phyloP scores from a whole-genome alignment of 2,329 filamentous ascomycete genomes.

The Apiospora saccharicola region DNA sequence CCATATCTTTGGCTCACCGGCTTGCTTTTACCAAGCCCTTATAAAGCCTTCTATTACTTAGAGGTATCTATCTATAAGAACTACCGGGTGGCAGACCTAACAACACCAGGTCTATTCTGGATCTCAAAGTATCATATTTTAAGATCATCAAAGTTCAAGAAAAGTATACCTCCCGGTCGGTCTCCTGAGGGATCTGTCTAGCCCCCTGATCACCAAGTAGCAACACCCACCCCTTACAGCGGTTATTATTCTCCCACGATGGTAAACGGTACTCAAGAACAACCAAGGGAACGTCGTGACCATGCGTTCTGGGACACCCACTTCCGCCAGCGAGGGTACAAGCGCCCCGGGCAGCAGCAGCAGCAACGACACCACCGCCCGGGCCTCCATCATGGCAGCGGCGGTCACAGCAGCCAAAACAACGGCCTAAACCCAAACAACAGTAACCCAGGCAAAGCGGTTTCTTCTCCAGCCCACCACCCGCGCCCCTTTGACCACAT shows the following conservation, averaged over 20 bases:
- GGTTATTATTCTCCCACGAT: neutral
- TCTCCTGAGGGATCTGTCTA: neutral
- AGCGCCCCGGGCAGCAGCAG: neutral
- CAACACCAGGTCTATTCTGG: neutral
- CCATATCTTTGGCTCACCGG: neutral
- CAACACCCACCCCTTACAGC: neutral
- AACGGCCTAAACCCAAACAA: neutral
- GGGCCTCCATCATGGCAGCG: neutral
- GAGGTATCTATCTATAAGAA: neutral
- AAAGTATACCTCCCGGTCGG: too few species aligned
- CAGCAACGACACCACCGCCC: neutral
- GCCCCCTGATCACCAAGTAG: too few species aligned
- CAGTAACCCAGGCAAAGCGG: neutral
- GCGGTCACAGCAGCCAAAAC: neutral
- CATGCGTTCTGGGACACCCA: neutral
- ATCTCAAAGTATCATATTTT: neutral
- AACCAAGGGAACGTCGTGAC: neutral
- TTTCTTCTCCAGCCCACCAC: slow-evolving; percentile 26
- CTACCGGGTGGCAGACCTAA: neutral
- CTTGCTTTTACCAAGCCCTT: neutral
- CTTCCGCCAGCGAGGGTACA: neutral
- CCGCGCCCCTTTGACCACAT: slow-evolving; percentile 52
- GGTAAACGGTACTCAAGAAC: neutral
- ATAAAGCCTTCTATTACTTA: neutral
- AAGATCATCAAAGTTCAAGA: neutral